phyloP scores from a whole-genome alignment of 352 stramenopile genomes.

The Pythium aphanidermatum region DNA sequence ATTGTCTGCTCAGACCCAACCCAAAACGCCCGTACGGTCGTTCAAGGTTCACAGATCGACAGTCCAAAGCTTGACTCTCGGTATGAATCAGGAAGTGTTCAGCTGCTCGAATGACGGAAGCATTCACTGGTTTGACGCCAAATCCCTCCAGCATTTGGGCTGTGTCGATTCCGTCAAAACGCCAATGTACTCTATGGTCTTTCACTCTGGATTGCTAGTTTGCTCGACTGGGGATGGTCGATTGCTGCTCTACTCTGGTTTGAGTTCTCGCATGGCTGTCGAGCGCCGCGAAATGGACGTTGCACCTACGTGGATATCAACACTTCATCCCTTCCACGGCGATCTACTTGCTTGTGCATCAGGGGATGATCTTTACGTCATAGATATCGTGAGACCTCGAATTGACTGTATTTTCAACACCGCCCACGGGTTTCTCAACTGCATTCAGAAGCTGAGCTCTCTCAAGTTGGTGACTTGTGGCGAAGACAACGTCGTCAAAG shows the following conservation, averaged over 20 bases:
- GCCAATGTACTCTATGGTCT: constrained; percentile 45
- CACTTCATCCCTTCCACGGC: constrained; percentile 36
- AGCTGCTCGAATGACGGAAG: constrained; percentile 70
- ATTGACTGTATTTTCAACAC: constrained; percentile 38
- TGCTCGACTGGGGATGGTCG: constrained; percentile 65
- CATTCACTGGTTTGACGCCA: constrained; percentile 59
- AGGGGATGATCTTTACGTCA: constrained; percentile 51
- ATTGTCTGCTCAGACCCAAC: no score
- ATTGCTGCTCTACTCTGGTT: constrained; percentile 39
- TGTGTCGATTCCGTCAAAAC: constrained; percentile 34
- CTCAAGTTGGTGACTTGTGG: constrained; percentile 38
- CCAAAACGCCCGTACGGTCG: background rate
- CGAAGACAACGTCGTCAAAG: constrained; percentile 69
- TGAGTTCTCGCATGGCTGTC: constrained; percentile 1
- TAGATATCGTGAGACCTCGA: constrained; percentile 33
- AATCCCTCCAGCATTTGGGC: constrained; percentile 35
- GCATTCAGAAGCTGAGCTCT: constrained; percentile 36
- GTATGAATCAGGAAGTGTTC: no score
- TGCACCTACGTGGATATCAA: constrained; percentile 53
- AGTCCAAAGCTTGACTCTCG: constrained; percentile 58
- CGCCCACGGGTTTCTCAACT: constrained; percentile 59
- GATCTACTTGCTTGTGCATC: constrained; percentile 42
- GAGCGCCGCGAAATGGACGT: constrained; percentile 33
- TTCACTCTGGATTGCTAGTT: constrained; percentile 29
- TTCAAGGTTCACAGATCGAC: constrained; percentile 46